phyloP scores from a whole-genome alignment of 345 rosid species.

The Rhizophora apiculata region DNA sequence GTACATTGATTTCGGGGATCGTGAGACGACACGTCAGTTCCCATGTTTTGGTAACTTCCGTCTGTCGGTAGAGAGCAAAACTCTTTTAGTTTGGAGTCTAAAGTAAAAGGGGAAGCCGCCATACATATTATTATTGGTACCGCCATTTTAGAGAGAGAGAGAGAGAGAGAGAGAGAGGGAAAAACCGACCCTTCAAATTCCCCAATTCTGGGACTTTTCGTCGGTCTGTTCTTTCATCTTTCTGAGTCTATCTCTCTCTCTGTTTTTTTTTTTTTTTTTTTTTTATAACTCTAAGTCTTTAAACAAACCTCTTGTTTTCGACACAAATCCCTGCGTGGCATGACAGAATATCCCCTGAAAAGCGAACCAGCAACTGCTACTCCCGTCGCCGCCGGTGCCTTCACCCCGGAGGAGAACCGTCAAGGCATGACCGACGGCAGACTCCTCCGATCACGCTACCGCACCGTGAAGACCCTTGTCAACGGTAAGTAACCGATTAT shows the following conservation, averaged over 20 bases:
- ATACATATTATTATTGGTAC: too few relatives aligned
- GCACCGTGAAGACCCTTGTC: slow-evolving; percentile 31
- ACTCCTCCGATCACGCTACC: slow-evolving; percentile 34
- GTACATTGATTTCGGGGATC: too few relatives aligned
- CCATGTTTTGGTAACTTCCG: too few relatives aligned
- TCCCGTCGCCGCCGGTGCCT: too few relatives aligned
- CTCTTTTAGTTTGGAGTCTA: too few relatives aligned
- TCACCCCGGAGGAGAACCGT: neutral
- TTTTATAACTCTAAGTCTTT: neutral
- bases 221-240: neutral
- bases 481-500: slow-evolving; percentile 19
- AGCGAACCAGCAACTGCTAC: neutral
- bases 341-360: slow-evolving; percentile 8
- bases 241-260: too few relatives aligned
- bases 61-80: too few relatives aligned
- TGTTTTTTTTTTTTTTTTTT: neutral
- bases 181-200: neutral
- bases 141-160: neutral
- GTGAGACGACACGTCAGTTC: too few relatives aligned
- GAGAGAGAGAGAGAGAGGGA: neutral
- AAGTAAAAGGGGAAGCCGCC: too few relatives aligned
- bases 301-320: too few relatives aligned
- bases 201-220: neutral
- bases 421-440: slow-evolving; percentile 8
- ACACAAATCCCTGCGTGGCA: neutral